phyloP scores from a whole-genome alignment of 176 grass and related monocot species.

The Juncus inflexus region DNA sequence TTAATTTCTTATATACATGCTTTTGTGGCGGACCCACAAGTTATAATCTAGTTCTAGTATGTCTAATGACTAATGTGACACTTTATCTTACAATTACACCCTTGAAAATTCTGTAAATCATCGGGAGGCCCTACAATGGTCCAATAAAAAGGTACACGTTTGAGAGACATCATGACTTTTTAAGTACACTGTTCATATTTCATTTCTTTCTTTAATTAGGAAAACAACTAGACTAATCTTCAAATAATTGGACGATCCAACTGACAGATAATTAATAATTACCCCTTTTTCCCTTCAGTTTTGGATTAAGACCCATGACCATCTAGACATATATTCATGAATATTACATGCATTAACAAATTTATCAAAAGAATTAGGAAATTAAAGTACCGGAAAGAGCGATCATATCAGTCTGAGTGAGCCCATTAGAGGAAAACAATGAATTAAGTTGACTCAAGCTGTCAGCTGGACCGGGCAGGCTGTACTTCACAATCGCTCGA shows the following conservation, averaged over 20 bases:
- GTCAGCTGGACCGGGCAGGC: constrained; percentile 51
- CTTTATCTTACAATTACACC: too few relatives aligned
- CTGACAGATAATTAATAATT: constrained; percentile 5
- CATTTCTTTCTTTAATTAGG: neutral
- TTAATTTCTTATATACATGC: too few relatives aligned
- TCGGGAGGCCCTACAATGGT: too few relatives aligned
- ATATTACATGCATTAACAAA: neutral
- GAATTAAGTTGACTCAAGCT: constrained; percentile 61
- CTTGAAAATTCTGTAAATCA: too few relatives aligned
- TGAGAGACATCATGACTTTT: too few relatives aligned
- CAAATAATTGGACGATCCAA: constrained; percentile 22
- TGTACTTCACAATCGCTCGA: constrained; percentile 66
- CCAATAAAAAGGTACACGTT: too few relatives aligned
- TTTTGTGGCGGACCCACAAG: too few relatives aligned
- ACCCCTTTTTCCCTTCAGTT: neutral
- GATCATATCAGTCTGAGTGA: constrained; percentile 86
- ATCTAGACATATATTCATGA: neutral
- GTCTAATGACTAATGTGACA: too few relatives aligned
- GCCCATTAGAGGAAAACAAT: constrained; percentile 63
- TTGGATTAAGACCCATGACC: neutral
- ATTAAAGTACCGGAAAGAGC: constrained; percentile 53
- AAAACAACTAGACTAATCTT: constrained; percentile 15
- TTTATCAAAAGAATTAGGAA: neutral
- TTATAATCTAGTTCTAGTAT: too few relatives aligned
- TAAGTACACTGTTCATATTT: neutral